phyloP scores from a whole-genome alignment of 1,139 yeast genomes.

The Suzukiozyma palmioleophila region DNA sequence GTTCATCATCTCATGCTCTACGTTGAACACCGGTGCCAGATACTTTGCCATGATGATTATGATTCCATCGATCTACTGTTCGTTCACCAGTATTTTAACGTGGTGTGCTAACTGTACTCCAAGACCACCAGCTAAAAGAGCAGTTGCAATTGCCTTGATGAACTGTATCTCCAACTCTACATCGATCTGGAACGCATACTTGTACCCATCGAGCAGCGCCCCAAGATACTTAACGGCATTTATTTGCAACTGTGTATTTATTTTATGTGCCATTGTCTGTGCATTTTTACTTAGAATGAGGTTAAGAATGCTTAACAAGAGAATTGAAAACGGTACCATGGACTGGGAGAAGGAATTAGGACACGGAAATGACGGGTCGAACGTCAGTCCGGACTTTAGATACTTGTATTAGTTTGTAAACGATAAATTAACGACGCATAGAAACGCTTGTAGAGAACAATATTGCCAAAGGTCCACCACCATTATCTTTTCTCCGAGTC shows the following conservation, averaged over 20 bases:
- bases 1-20: slow-evolving; percentile 51
- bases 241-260: slow-evolving; percentile 45
- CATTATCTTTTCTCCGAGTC: too few relatives aligned
- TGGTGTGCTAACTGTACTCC: slow-evolving; percentile 55
- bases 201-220: slow-evolving; percentile 38
- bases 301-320: slow-evolving; percentile 35
- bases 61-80: slow-evolving; percentile 55
- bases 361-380: slow-evolving; percentile 41
- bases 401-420: slow-evolving; percentile 18
- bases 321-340: slow-evolving; percentile 44
- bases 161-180: slow-evolving; percentile 50
- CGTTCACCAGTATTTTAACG: slow-evolving; percentile 50
- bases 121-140: slow-evolving; percentile 52
- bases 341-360: slow-evolving; percentile 51
- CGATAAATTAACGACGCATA: neutral
- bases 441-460: too few relatives aligned
- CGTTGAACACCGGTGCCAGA: slow-evolving; percentile 54
- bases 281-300: slow-evolving; percentile 39
- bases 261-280: slow-evolving; percentile 34
- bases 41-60: slow-evolving; percentile 60
- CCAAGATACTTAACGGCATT: slow-evolving; percentile 47
- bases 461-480: too few relatives aligned
- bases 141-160: slow-evolving; percentile 49
- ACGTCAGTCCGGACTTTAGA: slow-evolving; percentile 41
- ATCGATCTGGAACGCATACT: slow-evolving; percentile 50